These are phyloP conservation scores for Didymellaceae sp. DNA, from an alignment of 2,329 filamentous ascomycete species.

Conservation along the genomic window DNA sequence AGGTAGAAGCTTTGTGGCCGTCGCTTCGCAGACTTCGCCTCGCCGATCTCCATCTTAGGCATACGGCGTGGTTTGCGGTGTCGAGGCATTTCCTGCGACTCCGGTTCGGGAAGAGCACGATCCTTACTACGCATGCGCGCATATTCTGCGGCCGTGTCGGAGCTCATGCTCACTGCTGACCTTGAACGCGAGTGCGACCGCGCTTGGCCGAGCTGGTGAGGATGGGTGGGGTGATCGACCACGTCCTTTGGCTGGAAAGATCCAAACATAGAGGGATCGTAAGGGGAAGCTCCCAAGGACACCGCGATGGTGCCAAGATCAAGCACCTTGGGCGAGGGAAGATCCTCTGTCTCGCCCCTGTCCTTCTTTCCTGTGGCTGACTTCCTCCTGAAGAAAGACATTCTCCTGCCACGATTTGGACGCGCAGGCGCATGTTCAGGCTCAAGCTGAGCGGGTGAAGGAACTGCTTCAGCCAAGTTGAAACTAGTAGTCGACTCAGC, in stretches of 20 bases:
- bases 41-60: constrained; percentile 31
- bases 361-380: constrained; percentile 34
- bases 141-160: constrained; percentile 42
- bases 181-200: constrained; percentile 37
- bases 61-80: constrained; percentile 40
- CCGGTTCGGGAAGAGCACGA: constrained; percentile 27
- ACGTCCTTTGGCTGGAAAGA: constrained; percentile 21
- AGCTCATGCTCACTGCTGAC: constrained; percentile 46
- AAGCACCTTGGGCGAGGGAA: constrained; percentile 34
- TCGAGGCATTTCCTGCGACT: constrained; percentile 28
- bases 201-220: constrained; percentile 43
- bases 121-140: constrained; percentile 47
- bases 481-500: constrained; percentile 12
- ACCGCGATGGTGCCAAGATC: constrained; percentile 52
- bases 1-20: constrained; percentile 18
- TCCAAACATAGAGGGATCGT: constrained; percentile 49
- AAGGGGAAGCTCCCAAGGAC: constrained; percentile 52
- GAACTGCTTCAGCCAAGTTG: constrained; percentile 8
- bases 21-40: constrained; percentile 29
- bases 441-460: constrained; percentile 22
- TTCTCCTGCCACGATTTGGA: constrained; percentile 33
- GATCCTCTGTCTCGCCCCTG: constrained; percentile 21
- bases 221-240: constrained; percentile 39
- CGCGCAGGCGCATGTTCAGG: constrained; percentile 31
- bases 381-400: constrained; percentile 42